Evolutionary conservation across 768 basidiomycete species (phyloP), one percentile per base, ranked within the genome.

Genomic region (Coprinopsis sp.): DNA sequence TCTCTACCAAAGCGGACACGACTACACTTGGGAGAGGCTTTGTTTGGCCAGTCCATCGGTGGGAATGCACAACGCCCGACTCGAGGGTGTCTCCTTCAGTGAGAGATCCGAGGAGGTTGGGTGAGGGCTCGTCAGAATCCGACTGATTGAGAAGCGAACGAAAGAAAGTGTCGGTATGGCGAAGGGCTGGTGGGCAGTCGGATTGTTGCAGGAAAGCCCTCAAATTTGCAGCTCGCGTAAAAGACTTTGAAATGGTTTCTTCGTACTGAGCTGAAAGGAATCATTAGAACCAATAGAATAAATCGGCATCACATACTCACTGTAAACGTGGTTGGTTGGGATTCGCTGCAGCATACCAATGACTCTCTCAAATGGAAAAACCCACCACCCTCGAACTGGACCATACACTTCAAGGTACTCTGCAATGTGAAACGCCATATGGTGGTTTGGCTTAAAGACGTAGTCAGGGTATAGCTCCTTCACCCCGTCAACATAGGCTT

Each of bases 341-440:
- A 57, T 55, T 10, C 45, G 47, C 34, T 57, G 53, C 4, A 60
- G 28, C 22, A 48, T 44, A 18, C 59, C 59, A 38, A 71, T 72
- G 27, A 61, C 57, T 4, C 62, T 24, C 44, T 72, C 68, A 39
- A 70, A 69, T 1, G 64, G 59, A 33, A 64, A 71, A 14, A 59
- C 57, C 44, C 64, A 56, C 69, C 69, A 73, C 6, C 55, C 51
- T 37, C 64, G 67, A 11, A 58, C 57, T 3, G 71, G 69, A 0
- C 72, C 68, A 54, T 61, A 69, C 0, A 52, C 44, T 1, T 33
- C 38, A 2, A 76, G 52, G 33, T 57, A 58, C 21, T 65, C 48
- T 1, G 47, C 51, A 14, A 72, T 44, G 52, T 76, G 73, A 23
- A 77, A 50, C 0, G 67, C 50, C 21, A 70, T 48, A 46, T 74